Evolutionary conservation across 2,329 filamentous ascomycete genomes (phyloP).

Genomic region (Penicillium janthinellum): DNA sequence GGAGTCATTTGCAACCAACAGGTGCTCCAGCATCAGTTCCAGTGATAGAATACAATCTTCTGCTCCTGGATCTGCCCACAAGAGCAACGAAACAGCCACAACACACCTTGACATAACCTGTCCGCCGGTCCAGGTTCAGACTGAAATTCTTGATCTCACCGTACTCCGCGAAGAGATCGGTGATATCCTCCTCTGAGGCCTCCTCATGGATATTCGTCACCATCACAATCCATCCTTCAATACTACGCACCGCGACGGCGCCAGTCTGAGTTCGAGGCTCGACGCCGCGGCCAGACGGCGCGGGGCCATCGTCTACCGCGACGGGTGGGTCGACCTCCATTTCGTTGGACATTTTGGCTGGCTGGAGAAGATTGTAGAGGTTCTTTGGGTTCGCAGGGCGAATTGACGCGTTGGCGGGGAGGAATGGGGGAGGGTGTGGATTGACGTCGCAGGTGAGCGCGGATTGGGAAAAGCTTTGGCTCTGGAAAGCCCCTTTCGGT

Average conservation of each 20-base stretch:
- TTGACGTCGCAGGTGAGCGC: slow-evolving; percentile 8
- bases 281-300: slow-evolving; percentile 34
- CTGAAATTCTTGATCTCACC: slow-evolving; percentile 70
- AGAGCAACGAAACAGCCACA: background rate
- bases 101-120: slow-evolving; percentile 67
- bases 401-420: slow-evolving; percentile 38
- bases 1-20: background rate
- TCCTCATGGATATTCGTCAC: slow-evolving; percentile 70
- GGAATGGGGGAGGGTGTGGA: background rate
- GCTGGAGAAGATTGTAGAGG: slow-evolving; percentile 49
- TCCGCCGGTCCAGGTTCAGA: slow-evolving; percentile 66
- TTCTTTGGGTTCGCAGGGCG: slow-evolving; percentile 54
- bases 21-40: background rate
- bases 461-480: slow-evolving; percentile 21
- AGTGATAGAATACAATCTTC: background rate
- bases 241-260: slow-evolving; percentile 63
- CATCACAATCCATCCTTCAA: slow-evolving; percentile 71
- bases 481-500: slow-evolving; percentile 8
- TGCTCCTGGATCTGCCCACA: background rate
- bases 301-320: slow-evolving; percentile 36
- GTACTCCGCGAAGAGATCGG: slow-evolving; percentile 66
- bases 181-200: slow-evolving; percentile 67
- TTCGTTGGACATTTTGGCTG: slow-evolving; percentile 43
- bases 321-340: slow-evolving; percentile 50
- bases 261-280: slow-evolving; percentile 49